Percentiles rank a stretch among this genome's conserved stretches.
Conservation (phyloP, 192 early-diverging fungal genomes). For the Allomyces macrogynus region DNA sequence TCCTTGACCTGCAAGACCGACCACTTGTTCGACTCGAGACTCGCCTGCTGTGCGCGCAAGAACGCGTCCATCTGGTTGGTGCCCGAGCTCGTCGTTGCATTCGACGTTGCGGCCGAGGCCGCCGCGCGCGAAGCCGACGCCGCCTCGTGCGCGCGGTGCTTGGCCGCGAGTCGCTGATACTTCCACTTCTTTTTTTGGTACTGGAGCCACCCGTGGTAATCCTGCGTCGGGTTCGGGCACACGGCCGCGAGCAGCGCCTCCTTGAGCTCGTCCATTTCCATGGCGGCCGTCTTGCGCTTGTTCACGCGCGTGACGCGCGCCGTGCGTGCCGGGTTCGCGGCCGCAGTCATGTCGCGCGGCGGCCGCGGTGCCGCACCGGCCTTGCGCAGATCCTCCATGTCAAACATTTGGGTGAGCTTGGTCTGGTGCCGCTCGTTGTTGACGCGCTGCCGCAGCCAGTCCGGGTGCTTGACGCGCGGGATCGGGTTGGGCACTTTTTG, state of each 20-base stretch:
- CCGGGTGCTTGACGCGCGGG: constrained; percentile 75
- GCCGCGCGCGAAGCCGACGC: constrained; percentile 15
- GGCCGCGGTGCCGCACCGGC: constrained; percentile 2
- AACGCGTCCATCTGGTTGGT: constrained; percentile 19
- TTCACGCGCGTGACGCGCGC: constrained; percentile 12
- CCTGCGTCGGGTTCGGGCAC: constrained; percentile 41
- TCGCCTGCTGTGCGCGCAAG: constrained; percentile 45
- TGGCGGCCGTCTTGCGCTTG: constrained; percentile 3
- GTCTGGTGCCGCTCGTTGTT: constrained; percentile 54
- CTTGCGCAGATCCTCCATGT: constrained; percentile 10
- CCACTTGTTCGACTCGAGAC: constrained; percentile 48
- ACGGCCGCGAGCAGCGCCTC: constrained; percentile 22
- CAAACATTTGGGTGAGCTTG: constrained; percentile 67
- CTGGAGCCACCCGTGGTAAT: constrained; percentile 52
- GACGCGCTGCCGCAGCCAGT: constrained; percentile 78
- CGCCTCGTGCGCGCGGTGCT: constrained; percentile 23
- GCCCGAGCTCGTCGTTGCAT: not conserved
- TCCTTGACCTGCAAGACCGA: constrained; percentile 71
- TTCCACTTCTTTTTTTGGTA: constrained; percentile 63
- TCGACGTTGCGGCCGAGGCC: constrained; percentile 2
- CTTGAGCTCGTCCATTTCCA: constrained; percentile 12
- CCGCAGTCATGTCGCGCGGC: constrained; percentile 17
- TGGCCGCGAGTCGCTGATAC: constrained; percentile 17
- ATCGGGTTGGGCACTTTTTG: constrained; percentile 86
- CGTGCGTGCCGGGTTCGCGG: constrained; percentile 33